phyloP scores from a whole-genome alignment of 352 stramenopile genomes.

The Globisporangium middletonii region DNA sequence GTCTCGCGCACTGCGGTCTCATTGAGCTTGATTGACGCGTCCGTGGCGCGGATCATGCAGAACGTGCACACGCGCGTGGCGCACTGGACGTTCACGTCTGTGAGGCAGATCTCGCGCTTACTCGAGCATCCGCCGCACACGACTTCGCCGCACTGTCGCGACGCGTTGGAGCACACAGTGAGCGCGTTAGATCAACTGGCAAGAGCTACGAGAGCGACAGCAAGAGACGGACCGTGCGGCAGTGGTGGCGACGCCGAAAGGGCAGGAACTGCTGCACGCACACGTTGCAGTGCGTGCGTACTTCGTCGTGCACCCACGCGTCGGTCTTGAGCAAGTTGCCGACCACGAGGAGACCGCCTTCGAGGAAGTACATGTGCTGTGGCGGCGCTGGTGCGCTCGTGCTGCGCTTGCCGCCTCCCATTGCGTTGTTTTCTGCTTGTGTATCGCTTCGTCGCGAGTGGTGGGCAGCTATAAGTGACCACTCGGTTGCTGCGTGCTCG shows the following conservation, averaged over 20 bases:
- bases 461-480: too few species aligned
- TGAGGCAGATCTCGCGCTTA: slow-evolving; percentile 64
- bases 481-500: not conserved
- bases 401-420: slow-evolving; percentile 15
- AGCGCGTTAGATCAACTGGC: not conserved
- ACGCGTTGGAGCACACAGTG: not conserved
- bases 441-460: too few species aligned
- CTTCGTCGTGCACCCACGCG: slow-evolving; percentile 59
- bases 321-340: slow-evolving; percentile 63
- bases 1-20: slow-evolving; percentile 37
- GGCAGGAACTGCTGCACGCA: slow-evolving; percentile 79
- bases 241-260: slow-evolving; percentile 73
- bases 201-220: not conserved
- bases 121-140: slow-evolving; percentile 69
- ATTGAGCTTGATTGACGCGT: slow-evolving; percentile 58
- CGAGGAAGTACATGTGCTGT: slow-evolving; percentile 73
- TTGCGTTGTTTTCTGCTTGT: not conserved
- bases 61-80: slow-evolving; percentile 73
- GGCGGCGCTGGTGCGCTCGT: slow-evolving; percentile 10
- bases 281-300: slow-evolving; percentile 73
- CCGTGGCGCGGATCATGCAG: slow-evolving; percentile 71
- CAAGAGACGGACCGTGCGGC: slow-evolving; percentile 38
- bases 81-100: slow-evolving; percentile 76
- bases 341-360: slow-evolving; percentile 65
- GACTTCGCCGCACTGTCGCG: slow-evolving; percentile 50